Base-by-base conservation (phyloP, 2,329 filamentous ascomycete species). In the Penicillium corylophilum region DNA sequence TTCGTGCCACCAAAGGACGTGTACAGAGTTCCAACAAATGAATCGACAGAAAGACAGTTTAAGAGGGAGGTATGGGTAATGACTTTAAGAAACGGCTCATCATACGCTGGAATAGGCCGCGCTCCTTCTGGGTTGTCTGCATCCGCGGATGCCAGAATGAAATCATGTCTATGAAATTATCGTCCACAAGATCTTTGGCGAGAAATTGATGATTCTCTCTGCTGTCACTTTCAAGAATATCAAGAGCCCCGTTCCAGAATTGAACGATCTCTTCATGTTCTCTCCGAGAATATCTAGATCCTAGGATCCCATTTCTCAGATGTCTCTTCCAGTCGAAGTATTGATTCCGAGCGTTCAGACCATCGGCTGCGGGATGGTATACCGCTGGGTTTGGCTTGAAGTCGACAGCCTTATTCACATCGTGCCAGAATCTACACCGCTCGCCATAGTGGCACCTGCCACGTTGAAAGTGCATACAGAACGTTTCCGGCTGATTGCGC, bases 1-100 rank as follows among this genome's bases (percentile, higher is more conserved):
- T 55, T 55, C 15, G 46, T 31, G 3, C 50, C 39, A 23, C 50
- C 18, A 12, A 55, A 55, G 43, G 22, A 42, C 42, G 26, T 24
- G 33, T 55, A 55, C 13, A 55, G 20, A 45, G 53, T 55, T n/a
- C 53, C 22, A 53, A 55, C 39, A 50, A 42, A 55, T 41, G 43
- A 47, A 45, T 53, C 39, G 7, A 55, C 2, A 45, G 39, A 53
- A 10, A 55, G 53, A 45, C 38, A 55, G 16, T 47, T 15, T 18
- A 55, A 39, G 16, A 55, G 50, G 43, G 53, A 53, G 36, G 5
- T 0, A 47, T 55, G 33, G 23, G 50, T 55, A 28, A 55, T 50
- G 7, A 55, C 53, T 48, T 55, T 48, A 5, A 55, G 43, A n/a
- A 55, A 55, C 2, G 42, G 33, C 46, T 53, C 35, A 1, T 41